phyloP scores from a whole-genome alignment of 371 early-diverging fungal genomes.

The Mortierella sp. region DNA sequence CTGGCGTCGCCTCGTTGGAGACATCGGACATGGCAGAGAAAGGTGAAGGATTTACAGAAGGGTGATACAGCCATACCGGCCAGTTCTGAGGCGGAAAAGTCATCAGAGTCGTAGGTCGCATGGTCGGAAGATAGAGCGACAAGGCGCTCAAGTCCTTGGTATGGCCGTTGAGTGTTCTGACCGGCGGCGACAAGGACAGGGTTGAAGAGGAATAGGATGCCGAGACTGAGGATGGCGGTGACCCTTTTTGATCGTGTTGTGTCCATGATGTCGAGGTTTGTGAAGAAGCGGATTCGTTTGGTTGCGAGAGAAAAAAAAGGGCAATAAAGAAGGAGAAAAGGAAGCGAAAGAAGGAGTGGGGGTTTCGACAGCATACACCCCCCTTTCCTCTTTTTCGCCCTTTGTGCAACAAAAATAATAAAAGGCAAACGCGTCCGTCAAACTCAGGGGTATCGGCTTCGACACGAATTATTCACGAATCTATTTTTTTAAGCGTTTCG shows the following conservation, averaged over 20 bases:
- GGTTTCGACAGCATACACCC: neutral
- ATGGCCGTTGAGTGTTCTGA: neutral
- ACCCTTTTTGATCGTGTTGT: neutral
- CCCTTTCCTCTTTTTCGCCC: neutral
- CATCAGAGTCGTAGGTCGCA: conserved; percentile 25
- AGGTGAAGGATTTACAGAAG: conserved; percentile 53
- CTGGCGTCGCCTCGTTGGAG: conserved; percentile 45
- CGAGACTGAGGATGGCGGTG: neutral
- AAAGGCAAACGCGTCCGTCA: too few relatives aligned
- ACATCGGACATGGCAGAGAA: conserved; percentile 54
- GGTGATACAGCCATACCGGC: conserved; percentile 46
- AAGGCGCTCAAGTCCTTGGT: conserved; percentile 5
- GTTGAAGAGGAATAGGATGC: neutral
- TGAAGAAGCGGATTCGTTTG: neutral
- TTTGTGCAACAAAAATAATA: too few relatives aligned
- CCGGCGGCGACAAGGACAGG: neutral
- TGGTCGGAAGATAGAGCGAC: conserved; percentile 18
- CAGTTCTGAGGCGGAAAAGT: conserved; percentile 25
- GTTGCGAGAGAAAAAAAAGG: neutral
- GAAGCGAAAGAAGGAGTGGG: neutral
- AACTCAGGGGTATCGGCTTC: too few relatives aligned
- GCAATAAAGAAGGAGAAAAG: neutral
- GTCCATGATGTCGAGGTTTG: neutral
- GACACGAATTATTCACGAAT: too few relatives aligned
- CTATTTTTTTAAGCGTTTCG: too few relatives aligned